These are phyloP conservation scores for Daldinia loculata DNA, from an alignment of 495 filamentous ascomycete genomes.

Conservation along the genomic window DNA sequence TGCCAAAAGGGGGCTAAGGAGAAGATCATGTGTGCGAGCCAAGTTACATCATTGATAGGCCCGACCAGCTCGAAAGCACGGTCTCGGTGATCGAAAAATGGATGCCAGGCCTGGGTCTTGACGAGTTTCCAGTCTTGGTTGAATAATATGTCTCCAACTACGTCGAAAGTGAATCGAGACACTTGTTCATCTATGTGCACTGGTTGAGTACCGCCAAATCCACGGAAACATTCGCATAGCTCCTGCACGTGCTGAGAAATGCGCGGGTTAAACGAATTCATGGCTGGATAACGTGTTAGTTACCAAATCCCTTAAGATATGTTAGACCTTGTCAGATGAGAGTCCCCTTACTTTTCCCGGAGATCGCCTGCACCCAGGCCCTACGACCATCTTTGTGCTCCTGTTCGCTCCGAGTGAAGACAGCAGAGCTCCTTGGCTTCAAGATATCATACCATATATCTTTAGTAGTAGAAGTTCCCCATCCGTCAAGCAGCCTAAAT, in stretches of 20 bases:
- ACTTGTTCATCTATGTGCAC: conserved; percentile 24
- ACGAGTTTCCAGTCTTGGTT: conserved; percentile 6
- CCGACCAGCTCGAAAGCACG: conserved; percentile 31
- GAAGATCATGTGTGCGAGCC: conserved; percentile 31
- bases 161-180: conserved; percentile 14
- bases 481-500: conserved; percentile 46
- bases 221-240: neutral
- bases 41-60: conserved; percentile 27
- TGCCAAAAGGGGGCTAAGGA: conserved; percentile 21
- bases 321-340: no score
- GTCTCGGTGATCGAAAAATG: conserved; percentile 24
- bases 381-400: conserved; percentile 47
- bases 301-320: neutral
- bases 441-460: conserved; percentile 60
- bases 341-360: conserved; percentile 35
- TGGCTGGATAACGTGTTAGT: conserved; percentile 9
- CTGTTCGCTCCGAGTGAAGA: conserved; percentile 48
- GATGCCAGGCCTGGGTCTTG: neutral
- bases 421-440: conserved; percentile 49
- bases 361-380: conserved; percentile 46
- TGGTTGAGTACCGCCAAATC: neutral
- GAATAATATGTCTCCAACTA: conserved; percentile 11
- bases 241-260: conserved; percentile 9
- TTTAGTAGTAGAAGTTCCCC: conserved; percentile 47
- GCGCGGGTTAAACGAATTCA: conserved; percentile 30